A percentile compares a stretch with the other conserved stretches of the same genome.
Evolutionary conservation across 805 yeast genomes (phyloP).

Genomic region (Cyberlindnera mississippiensis): DNA sequence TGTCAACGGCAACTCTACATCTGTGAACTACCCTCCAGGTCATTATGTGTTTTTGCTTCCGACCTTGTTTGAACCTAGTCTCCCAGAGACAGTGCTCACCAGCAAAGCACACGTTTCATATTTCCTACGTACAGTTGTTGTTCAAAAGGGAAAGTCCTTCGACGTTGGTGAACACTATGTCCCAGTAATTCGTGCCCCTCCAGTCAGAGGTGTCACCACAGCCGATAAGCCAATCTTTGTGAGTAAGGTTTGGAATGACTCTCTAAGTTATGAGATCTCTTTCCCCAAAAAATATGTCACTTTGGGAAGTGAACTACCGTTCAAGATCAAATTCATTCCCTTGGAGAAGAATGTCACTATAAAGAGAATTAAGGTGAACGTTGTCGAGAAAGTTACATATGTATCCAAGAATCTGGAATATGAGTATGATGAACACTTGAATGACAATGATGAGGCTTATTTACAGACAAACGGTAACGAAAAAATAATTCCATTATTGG

Average conservation of each 20-base stretch:
- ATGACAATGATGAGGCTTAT: conserved; percentile 8
- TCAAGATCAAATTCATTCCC: conserved; percentile 66
- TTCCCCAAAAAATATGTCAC: conserved; percentile 68
- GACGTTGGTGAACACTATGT: conserved; percentile 32
- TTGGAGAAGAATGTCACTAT: conserved; percentile 56
- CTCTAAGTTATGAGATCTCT: conserved; percentile 66
- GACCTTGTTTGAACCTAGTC: conserved; percentile 51
- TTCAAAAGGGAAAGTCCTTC: conserved; percentile 30
- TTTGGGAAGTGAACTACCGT: conserved; percentile 53
- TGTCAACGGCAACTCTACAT: conserved; percentile 10
- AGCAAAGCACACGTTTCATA: conserved; percentile 47
- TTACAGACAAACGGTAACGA: conserved; percentile 33
- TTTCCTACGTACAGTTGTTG: conserved; percentile 33
- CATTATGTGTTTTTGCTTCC: conserved; percentile 68
- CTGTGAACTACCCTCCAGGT: conserved; percentile 47
- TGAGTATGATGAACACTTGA: conserved; percentile 44
- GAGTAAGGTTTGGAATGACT: conserved; percentile 68
- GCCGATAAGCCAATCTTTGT: conserved; percentile 72
- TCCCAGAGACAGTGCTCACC: conserved; percentile 58
- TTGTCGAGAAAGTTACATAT: conserved; percentile 63
- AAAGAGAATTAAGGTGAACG: conserved; percentile 61
- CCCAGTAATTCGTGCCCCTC: conserved; percentile 39
- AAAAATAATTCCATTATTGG: conserved; percentile 54
- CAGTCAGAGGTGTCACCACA: conserved; percentile 34
- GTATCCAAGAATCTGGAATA: conserved; percentile 49